Evolutionary conservation across 306 rosid genomes (phyloP), one percentile per base, ranked within the genome.

Genomic region (Canavalia gladiata): DNA sequence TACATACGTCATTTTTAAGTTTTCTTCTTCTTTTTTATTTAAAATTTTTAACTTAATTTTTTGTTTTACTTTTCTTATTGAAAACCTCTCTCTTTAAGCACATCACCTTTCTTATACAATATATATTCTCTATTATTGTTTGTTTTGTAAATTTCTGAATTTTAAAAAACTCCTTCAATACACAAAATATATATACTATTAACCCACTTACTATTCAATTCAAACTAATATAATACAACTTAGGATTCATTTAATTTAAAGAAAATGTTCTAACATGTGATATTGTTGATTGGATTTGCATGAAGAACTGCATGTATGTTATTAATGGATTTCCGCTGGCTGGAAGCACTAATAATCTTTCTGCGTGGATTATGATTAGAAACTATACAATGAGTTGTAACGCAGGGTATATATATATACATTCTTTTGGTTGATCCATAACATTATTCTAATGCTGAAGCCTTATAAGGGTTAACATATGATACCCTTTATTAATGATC

Each of bases 401-500:
- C 55, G 18, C 73, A 67, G 35, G 54, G 7, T 9, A 13, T 39
- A 64, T 60, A 35, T 62, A 5, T 66, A 7, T 4, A 67, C 54
- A 67, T 41, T 66, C 13, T 41, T 42, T 3, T 66, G 49, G 31
- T 65, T 37, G 31, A 49, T 64, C 69, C 47, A 64, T 4, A 65
- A 42, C 52, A 66, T 66, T 66, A 66, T 66, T 49, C 52, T 41
- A 66, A 66, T 66, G n/a, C 8, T n/a, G 7, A 68, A 65, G 13
- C 51, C 51, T 65, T n/a, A 65, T 67, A 8, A 29, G 79, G 13
- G 2, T 29, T 45, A 75, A 12, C 33, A 58, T 8, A 34, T 79
- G 76, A 69, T 56, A 81, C 76, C n/a, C 25, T 45, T 74, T 4
- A 37, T 37, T 31, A 56, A 43, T 54, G 35, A 43, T 79, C 69